phyloP scores from a whole-genome alignment of 306 rosid genomes.

The Delonix regia region DNA sequence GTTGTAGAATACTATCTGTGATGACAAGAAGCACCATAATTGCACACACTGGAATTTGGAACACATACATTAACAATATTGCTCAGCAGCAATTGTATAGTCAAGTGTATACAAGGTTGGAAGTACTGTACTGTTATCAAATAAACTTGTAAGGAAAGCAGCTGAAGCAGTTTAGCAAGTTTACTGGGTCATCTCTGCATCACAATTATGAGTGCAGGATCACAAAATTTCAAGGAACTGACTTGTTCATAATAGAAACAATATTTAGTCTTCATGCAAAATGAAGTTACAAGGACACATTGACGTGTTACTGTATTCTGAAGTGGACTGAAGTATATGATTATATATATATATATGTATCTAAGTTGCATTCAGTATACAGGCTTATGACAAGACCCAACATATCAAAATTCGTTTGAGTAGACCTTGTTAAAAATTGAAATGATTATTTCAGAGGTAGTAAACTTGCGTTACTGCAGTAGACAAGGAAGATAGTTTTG shows the following conservation, averaged over 20 bases:
- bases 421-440: neutral
- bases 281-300: neutral
- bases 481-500: neutral
- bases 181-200: neutral
- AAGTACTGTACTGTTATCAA: conserved; percentile 9
- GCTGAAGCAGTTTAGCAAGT: conserved; percentile 28
- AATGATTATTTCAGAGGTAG: neutral
- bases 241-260: neutral
- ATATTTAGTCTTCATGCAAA: neutral
- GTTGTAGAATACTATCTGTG: neutral
- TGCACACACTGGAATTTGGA: conserved; percentile 1
- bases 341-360: neutral
- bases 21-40: conserved; percentile 4
- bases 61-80: neutral
- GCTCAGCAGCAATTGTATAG: neutral
- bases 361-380: neutral
- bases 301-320: neutral
- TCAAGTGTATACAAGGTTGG: neutral
- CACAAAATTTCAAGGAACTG: neutral
- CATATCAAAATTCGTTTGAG: neutral
- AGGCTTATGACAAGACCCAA: neutral
- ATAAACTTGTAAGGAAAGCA: neutral
- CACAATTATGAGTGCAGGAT: neutral
- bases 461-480: neutral
- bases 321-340: neutral